Evolutionary conservation across 2,329 filamentous ascomycete species (phyloP), one percentile per base, ranked within the genome.

Genomic region (Claviceps pazoutovae): DNA sequence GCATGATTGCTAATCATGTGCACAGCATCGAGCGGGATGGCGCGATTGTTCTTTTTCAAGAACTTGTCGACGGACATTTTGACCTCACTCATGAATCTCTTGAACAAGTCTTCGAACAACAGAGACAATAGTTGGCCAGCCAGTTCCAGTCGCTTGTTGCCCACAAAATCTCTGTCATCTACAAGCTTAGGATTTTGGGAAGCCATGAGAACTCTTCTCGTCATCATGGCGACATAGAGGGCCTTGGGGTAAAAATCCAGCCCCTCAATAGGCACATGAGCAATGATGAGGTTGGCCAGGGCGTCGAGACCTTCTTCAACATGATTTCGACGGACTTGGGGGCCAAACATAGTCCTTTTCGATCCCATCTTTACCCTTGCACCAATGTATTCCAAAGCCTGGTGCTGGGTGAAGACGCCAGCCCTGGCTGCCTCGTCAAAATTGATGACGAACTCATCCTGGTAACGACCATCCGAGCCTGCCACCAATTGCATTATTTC

Each of bases 231-330:
- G 51, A 98, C 82, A 62, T 97, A 98, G 8, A 97, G 79, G 21
- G 91, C 90, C 65, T 98, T 98, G n/a, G 91, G 90, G 52, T 93
- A 83, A 66, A 97, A 97, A 63, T 98, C 90, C 59, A 95, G 79
- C 46, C 88, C 88, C 59, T 88, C 80, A 39, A 98, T 90, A 5
- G 89, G 85, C 34, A 98, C 90, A 60, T 98, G 93, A 6, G 93
- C 91, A 54, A 98, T 88, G 56, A 98, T 86, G 51, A 97, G 85
- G 61, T 89, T 91, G 17, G 90, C 86, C 42, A 98, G 75, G 19
- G 91, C 90, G 65, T 98, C 93, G 1, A 98, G 77, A 3, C 89
- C 93, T 69, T 97, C 90, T 62, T 95, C 87, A 21, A 90, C 83
- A 58, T 89, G 84, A 58, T 90, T 95, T 52, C 89, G 82, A 52